Conservation (phyloP, 768 basidiomycete species). For the Psilocybe subaeruginosa region DNA sequence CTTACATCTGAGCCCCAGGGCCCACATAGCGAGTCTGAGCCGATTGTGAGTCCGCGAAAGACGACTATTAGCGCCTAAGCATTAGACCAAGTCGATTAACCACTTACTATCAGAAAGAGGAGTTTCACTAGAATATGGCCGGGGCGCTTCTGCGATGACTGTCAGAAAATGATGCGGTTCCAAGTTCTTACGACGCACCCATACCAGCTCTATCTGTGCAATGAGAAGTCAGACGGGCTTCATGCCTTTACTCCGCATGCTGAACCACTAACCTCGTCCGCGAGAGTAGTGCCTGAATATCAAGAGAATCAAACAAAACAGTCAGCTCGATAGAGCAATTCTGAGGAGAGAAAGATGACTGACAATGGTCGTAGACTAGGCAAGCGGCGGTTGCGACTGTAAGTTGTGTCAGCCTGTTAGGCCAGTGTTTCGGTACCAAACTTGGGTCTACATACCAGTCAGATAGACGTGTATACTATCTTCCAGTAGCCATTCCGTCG, state of each 20-base stretch:
- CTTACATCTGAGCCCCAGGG: neutral
- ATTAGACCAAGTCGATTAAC: no score
- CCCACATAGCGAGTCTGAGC: neutral
- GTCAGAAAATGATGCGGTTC: neutral
- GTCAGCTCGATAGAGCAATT: neutral
- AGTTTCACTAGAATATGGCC: neutral
- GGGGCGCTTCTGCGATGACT: neutral
- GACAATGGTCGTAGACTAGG: neutral
- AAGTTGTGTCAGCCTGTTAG: no score
- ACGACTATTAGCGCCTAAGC: neutral
- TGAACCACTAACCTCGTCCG: neutral
- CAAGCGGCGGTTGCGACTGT: neutral
- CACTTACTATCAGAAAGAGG: neutral
- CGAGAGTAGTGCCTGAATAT: neutral
- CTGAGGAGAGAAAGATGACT: neutral
- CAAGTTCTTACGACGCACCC: neutral
- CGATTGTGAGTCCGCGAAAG: neutral
- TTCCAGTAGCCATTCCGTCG: no score
- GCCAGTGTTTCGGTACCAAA: neutral
- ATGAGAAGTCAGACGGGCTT: neutral
- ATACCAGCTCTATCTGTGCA: neutral
- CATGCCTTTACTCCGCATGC: neutral
- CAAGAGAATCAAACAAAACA: neutral
- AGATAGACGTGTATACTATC: neutral
- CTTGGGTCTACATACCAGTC: neutral